Percentiles rank a stretch among this genome's conserved stretches.
Evolutionary conservation across 805 yeast genomes (phyloP).

Genomic region (Naumovozyma dairenensis): DNA sequence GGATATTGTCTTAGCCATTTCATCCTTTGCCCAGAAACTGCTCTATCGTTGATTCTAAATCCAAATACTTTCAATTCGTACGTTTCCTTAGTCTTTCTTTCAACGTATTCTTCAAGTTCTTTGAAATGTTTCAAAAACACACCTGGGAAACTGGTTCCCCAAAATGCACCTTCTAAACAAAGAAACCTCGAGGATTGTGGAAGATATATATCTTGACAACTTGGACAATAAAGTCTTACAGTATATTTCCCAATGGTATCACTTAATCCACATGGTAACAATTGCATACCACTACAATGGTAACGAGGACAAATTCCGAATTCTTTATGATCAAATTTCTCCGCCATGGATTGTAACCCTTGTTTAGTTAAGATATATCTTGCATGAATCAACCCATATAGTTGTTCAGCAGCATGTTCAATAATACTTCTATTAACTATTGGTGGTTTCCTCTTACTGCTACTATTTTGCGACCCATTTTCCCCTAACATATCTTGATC

Average conservation of each 20-base stretch:
- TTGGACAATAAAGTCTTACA: constrained; percentile 86
- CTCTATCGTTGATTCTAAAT: constrained; percentile 64
- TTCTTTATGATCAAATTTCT: constrained; percentile 77
- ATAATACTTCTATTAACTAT: constrained; percentile 49
- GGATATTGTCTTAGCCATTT: constrained; percentile 85
- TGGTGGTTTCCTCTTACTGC: constrained; percentile 26
- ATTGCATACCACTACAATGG: constrained; percentile 79
- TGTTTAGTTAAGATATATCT: constrained; percentile 80
- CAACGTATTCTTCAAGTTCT: constrained; percentile 74
- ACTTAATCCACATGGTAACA: constrained; percentile 84
- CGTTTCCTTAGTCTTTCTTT: constrained; percentile 40
- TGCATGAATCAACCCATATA: constrained; percentile 92
- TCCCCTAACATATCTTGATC: constrained; percentile 11
- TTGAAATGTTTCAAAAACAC: constrained; percentile 83
- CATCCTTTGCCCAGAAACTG: constrained; percentile 89
- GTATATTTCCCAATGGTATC: constrained; percentile 90
- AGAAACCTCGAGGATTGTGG: constrained; percentile 82
- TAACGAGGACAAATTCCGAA: constrained; percentile 91
- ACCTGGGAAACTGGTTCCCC: constrained; percentile 94
- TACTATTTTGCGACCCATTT: constrained; percentile 6
- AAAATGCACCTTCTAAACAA: constrained; percentile 91
- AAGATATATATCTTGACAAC: constrained; percentile 82
- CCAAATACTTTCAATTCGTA: constrained; percentile 80
- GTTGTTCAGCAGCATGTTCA: constrained; percentile 82
- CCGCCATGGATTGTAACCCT: constrained; percentile 87